A percentile compares a stretch with the other conserved stretches of the same genome.
Evolutionary conservation across 2,329 filamentous ascomycete genomes (phyloP).

Genomic region (Bimuria novae-zelandiae): DNA sequence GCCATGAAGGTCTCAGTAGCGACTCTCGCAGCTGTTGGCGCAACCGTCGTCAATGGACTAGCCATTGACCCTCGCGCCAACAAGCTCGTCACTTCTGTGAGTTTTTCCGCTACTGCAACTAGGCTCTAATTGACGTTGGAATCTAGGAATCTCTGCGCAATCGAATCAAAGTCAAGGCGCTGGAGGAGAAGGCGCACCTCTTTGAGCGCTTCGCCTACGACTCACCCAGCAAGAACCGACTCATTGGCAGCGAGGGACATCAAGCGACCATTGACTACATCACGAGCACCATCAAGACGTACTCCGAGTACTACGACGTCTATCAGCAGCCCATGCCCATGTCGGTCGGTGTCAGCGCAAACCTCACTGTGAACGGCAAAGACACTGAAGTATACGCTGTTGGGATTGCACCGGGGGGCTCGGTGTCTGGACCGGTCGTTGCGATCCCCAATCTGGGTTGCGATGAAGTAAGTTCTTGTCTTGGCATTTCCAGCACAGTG

Average conservation of each 20-base stretch:
- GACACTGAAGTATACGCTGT: slow-evolving; percentile 32
- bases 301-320: slow-evolving; percentile 46
- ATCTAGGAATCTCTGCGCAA: slow-evolving; percentile 31
- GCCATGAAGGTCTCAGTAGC: slow-evolving; percentile 30
- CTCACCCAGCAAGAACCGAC: slow-evolving; percentile 46
- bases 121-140: slow-evolving; percentile 2
- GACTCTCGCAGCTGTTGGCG: slow-evolving; percentile 26
- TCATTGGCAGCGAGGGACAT: slow-evolving; percentile 47
- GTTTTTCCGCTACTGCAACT: not conserved
- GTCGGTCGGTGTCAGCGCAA: slow-evolving; percentile 29
- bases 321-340: slow-evolving; percentile 35
- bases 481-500: too few relatives aligned
- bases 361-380: slow-evolving; percentile 36
- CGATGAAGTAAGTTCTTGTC: slow-evolving; percentile 28
- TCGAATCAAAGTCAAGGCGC: slow-evolving; percentile 29
- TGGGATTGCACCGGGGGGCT: slow-evolving; percentile 38
- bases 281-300: slow-evolving; percentile 33
- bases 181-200: slow-evolving; percentile 34
- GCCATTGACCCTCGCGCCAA: slow-evolving; percentile 28
- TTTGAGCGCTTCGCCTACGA: slow-evolving; percentile 48
- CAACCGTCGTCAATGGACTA: slow-evolving; percentile 21
- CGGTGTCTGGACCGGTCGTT: slow-evolving; percentile 36
- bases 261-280: slow-evolving; percentile 48
- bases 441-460: slow-evolving; percentile 42
- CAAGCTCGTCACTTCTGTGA: slow-evolving; percentile 32